These are phyloP conservation scores for Persicaria tinctoria DNA, from an alignment of 148 eudicot species.

Conservation along the genomic window DNA sequence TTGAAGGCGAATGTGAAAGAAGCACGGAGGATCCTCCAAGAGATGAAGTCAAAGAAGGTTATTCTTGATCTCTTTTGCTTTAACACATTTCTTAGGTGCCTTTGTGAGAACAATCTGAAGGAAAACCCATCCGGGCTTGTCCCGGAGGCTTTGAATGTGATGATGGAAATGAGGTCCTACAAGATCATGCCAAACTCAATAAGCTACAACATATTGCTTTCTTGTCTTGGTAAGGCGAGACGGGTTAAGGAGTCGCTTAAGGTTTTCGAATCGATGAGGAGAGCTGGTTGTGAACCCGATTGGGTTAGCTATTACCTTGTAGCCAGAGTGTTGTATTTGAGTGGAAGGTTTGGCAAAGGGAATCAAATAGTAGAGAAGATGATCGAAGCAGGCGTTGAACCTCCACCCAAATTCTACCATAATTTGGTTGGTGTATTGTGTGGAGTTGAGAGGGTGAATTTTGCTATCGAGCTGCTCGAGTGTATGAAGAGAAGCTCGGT, in stretches of 20 bases:
- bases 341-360: constrained; percentile 61
- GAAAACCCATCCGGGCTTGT: constrained; percentile 57
- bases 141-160: constrained; percentile 55
- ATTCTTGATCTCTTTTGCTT: constrained; percentile 47
- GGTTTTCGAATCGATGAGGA: constrained; percentile 36
- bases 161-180: constrained; percentile 56
- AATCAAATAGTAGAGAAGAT: constrained; percentile 42
- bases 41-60: constrained; percentile 45
- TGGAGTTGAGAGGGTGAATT: constrained; percentile 52
- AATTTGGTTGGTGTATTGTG: constrained; percentile 53
- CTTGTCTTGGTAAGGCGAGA: constrained; percentile 43
- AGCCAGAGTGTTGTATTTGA: constrained; percentile 46
- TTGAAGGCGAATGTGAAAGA: constrained; percentile 45
- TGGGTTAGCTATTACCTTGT: constrained; percentile 55
- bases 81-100: constrained; percentile 51
- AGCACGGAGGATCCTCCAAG: constrained; percentile 43
- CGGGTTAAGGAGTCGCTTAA: constrained; percentile 51
- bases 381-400: constrained; percentile 35
- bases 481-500: constrained; percentile 43
- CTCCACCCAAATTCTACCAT: constrained; percentile 43
- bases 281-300: constrained; percentile 45
- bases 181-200: constrained; percentile 36
- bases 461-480: constrained; percentile 47
- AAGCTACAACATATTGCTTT: constrained; percentile 47
- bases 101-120: constrained; percentile 46